Conservation (phyloP, 1,139 yeast genomes). For the Scheffersomyces illinoinensis region DNA sequence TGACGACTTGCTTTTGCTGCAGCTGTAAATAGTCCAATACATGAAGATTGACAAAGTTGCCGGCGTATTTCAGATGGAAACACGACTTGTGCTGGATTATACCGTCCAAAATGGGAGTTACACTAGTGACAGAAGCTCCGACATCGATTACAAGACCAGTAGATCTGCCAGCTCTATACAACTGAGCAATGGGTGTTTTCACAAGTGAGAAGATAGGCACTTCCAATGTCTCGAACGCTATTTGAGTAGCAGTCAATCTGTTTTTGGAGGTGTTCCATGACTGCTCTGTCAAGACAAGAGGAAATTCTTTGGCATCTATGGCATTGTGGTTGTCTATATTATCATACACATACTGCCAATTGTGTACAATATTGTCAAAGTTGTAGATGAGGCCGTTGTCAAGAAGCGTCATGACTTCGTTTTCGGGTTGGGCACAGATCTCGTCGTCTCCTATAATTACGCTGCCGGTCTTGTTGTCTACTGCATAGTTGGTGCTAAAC, state of each 20-base stretch:
- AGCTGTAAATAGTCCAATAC: conserved; percentile 39
- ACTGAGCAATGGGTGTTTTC: conserved; percentile 69
- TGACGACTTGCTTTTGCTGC: conserved; percentile 26
- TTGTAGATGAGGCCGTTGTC: conserved; percentile 68
- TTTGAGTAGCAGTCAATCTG: conserved; percentile 52
- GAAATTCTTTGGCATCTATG: conserved; percentile 53
- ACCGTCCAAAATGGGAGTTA: conserved; percentile 75
- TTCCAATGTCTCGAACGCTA: conserved; percentile 63
- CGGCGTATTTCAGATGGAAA: conserved; percentile 63
- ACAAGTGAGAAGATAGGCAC: conserved; percentile 69
- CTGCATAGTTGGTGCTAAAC: conserved; percentile 57
- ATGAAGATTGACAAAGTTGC: conserved; percentile 66
- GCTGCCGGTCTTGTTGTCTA: conserved; percentile 24
- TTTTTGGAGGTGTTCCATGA: conserved; percentile 60
- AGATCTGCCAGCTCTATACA: conserved; percentile 67
- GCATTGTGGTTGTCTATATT: conserved; percentile 45
- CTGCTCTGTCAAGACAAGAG: conserved; percentile 67
- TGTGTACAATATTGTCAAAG: conserved; percentile 58
- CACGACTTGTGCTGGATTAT: conserved; percentile 61
- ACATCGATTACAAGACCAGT: conserved; percentile 70
- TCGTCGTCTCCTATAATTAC: conserved; percentile 54
- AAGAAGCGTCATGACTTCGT: conserved; percentile 61
- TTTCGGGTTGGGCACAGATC: conserved; percentile 39
- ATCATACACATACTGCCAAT: conserved; percentile 60
- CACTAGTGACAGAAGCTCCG: conserved; percentile 60